Percentiles rank a stretch among this genome's conserved stretches.
These are phyloP conservation scores for Aureobasidium sp. DNA, from an alignment of 2,329 filamentous ascomycete species.

Conservation along the genomic window DNA sequence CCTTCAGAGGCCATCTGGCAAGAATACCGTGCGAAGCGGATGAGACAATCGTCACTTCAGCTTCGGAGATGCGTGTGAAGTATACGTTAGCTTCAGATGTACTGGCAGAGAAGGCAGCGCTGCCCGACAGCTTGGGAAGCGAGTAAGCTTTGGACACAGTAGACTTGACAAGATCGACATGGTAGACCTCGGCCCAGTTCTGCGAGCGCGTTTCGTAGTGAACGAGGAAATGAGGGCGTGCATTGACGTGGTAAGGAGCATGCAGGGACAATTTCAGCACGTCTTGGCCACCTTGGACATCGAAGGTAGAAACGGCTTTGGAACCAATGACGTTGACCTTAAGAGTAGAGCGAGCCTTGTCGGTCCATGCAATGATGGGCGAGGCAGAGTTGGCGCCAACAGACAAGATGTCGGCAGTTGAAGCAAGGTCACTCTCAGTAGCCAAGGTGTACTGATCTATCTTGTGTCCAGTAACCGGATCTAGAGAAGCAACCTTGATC, in stretches of 20 bases:
- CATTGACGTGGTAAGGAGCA: conserved; percentile 64
- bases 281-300: conserved; percentile 33
- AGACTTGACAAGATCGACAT: conserved; percentile 65
- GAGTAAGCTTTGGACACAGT: conserved; percentile 71
- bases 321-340: conserved; percentile 62
- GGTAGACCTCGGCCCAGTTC: conserved; percentile 80
- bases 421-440: conserved; percentile 66
- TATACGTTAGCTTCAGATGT: conserved; percentile 75
- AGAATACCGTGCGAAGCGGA: conserved; percentile 71
- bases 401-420: conserved; percentile 59
- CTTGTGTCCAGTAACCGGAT: conserved; percentile 65
- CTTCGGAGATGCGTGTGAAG: conserved; percentile 73
- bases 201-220: conserved; percentile 64
- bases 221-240: conserved; percentile 75
- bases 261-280: conserved; percentile 57
- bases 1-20: conserved; percentile 61
- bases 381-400: conserved; percentile 70
- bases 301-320: conserved; percentile 38
- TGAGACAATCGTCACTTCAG: conserved; percentile 66
- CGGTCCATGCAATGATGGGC: conserved; percentile 69
- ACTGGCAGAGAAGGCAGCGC: conserved; percentile 71
- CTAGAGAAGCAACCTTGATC: conserved; percentile 67
- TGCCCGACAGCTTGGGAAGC: conserved; percentile 62
- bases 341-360: conserved; percentile 54
- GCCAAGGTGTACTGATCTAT: conserved; percentile 64